These are phyloP conservation scores for Kuraishia ogatae DNA, from an alignment of 805 yeast genomes.

Conservation along the genomic window DNA sequence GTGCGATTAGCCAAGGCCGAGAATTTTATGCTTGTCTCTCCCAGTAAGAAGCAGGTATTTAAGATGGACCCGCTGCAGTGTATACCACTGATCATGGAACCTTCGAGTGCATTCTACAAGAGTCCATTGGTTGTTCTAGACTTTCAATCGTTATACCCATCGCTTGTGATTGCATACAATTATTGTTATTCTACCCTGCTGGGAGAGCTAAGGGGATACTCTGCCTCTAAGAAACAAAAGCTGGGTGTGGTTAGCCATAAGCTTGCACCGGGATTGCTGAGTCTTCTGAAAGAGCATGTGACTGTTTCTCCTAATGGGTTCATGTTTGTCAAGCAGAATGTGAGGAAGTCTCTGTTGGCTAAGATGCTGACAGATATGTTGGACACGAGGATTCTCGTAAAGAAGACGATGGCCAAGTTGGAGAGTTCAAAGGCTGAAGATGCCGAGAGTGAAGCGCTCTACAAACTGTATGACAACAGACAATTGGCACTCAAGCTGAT, in stretches of 20 bases:
- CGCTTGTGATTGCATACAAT: constrained; percentile 85
- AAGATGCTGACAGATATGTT: constrained; percentile 80
- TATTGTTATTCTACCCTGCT: constrained; percentile 72
- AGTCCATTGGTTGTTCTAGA: constrained; percentile 88
- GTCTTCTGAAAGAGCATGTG: constrained; percentile 42
- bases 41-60: constrained; percentile 73
- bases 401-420: constrained; percentile 56
- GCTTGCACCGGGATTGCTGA: constrained; percentile 49
- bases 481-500: constrained; percentile 84
- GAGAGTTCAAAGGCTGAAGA: constrained; percentile 8
- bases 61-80: constrained; percentile 81
- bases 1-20: constrained; percentile 70
- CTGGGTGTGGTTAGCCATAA: constrained; percentile 46
- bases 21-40: constrained; percentile 64
- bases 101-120: constrained; percentile 73
- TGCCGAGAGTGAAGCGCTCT: constrained; percentile 29
- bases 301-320: constrained; percentile 82
- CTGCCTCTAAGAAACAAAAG: constrained; percentile 31
- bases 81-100: constrained; percentile 90
- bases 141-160: constrained; percentile 91
- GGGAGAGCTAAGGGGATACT: constrained; percentile 51
- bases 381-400: constrained; percentile 72
- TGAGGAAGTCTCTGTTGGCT: constrained; percentile 68
- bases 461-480: constrained; percentile 55
- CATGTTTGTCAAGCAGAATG: constrained; percentile 56